Percentiles rank a stretch among this genome's conserved stretches.
Conservation (phyloP, 768 basidiomycete genomes). For the Naganishia onofrii region DNA sequence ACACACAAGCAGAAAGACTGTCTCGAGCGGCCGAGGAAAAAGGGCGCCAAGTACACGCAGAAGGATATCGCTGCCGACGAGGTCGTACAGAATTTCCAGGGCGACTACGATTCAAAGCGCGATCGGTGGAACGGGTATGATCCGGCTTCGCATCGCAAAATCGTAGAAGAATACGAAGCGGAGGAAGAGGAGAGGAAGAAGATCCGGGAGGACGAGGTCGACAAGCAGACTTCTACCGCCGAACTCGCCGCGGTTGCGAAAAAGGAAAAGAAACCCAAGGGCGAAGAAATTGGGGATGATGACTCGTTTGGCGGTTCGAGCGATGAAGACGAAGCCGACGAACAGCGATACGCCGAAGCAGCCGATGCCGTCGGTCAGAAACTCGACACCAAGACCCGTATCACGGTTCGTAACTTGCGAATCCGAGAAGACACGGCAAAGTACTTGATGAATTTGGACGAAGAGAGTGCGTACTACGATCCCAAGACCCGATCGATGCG, state of each 20-base stretch:
- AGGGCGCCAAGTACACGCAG: constrained; percentile 89
- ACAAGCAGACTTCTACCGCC: constrained; percentile 92
- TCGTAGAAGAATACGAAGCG: constrained; percentile 92
- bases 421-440: constrained; percentile 99
- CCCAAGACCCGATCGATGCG: constrained; percentile 99
- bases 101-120: constrained; percentile 81
- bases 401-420: constrained; percentile 95
- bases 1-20: constrained; percentile 89
- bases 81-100: constrained; percentile 71
- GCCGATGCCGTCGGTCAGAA: constrained; percentile 98
- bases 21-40: constrained; percentile 91
- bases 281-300: constrained; percentile 55
- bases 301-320: constrained; percentile 90
- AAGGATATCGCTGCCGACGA: constrained; percentile 90
- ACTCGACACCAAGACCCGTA: constrained; percentile 94
- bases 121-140: constrained; percentile 99
- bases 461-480: constrained; percentile 94
- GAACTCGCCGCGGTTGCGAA: constrained; percentile 77
- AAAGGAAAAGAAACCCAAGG: constrained; percentile 69
- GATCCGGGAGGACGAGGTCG: constrained; percentile 92
- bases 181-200: constrained; percentile 86
- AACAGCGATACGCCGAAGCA: constrained; percentile 96
- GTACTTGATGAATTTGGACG: constrained; percentile 94
- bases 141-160: constrained; percentile 73
- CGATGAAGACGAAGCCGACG: constrained; percentile 75